Percentiles rank a stretch among this genome's conserved stretches.
Evolutionary conservation across 208 protist species (phyloP).

Genomic region (Trichomonas vaginalis): DNA sequence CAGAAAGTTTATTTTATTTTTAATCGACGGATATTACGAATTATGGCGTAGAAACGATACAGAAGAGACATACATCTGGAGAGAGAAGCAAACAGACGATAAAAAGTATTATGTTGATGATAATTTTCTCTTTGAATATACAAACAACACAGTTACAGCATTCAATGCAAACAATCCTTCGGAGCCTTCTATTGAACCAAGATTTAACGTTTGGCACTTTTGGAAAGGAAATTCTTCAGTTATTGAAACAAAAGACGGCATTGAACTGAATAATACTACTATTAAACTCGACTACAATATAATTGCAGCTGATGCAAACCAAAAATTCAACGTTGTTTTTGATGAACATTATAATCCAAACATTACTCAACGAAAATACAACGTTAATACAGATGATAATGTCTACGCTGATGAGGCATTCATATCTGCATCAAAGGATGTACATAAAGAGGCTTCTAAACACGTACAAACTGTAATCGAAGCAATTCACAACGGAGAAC

Average conservation of each 20-base stretch:
- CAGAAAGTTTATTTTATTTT: neutral
- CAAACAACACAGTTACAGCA: neutral
- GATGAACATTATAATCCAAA: neutral
- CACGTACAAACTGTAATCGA: neutral
- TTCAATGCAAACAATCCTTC: neutral
- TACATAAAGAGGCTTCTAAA: neutral
- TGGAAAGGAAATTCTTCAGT: neutral
- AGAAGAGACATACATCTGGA: neutral
- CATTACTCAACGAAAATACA: neutral
- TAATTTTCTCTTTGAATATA: neutral
- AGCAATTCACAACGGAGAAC: neutral
- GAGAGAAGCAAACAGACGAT: neutral
- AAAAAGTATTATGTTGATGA: neutral
- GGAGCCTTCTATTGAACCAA: neutral
- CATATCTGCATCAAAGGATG: neutral
- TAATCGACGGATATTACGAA: neutral
- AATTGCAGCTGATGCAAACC: neutral
- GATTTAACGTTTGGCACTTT: neutral
- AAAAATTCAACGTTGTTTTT: neutral
- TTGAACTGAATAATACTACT: neutral
- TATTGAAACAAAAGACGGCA: neutral
- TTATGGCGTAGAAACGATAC: neutral
- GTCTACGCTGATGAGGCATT: neutral
- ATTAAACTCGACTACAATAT: neutral
- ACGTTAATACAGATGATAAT: neutral